Base-by-base conservation (phyloP, 169 alveolate genomes). In the Plasmodium falciparum region DNA sequence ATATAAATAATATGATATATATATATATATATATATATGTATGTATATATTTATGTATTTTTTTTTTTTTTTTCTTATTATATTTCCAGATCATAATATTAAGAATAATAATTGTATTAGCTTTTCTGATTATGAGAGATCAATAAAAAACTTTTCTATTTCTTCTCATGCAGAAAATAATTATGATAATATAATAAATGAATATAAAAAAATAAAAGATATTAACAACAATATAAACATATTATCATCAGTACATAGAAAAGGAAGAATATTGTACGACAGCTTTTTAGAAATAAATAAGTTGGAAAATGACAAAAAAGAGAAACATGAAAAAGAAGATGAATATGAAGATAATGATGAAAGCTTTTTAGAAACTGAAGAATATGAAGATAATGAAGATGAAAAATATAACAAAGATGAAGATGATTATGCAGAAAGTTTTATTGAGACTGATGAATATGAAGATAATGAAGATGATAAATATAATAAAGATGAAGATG, bases 371-470 rank as follows among this genome's bases (percentile, higher is more conserved):
- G 58, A 13, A 54, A 73, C 17, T 52, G 29, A 73, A 45, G 58
- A 56, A 61, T 54, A 73, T 13, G 13, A 69, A 73, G 58, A 54
- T 62, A 12, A n/a, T 73, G 86, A 54, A 73, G 15, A 73, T 24
- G 13, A 7, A 54, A 58, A 22, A 47, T 20, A 39, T 39, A 54
- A 56, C 11, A 29, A 47, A 3, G 24, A 39, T 39, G 71, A 26
- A 54, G 58, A 11, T 54, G 86, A 62, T 5, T 73, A 39, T 73
- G 71, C 15, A 29, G 86, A 73, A 73, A 73, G 49, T 43, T 73
- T 4, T 54, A 24, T 12, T 29, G 58, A 13, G 58, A 73, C 17
- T 61, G 22, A 74, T n/a, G 47, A 61, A 65, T 61, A 74, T n/a
- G 9, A 73, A 61, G 47, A 59, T 67, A 15, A 9, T 74, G 74